These are phyloP conservation scores for Groenewaldozyma tartarivorans DNA, from an alignment of 805 yeast genomes.

Conservation along the genomic window DNA sequence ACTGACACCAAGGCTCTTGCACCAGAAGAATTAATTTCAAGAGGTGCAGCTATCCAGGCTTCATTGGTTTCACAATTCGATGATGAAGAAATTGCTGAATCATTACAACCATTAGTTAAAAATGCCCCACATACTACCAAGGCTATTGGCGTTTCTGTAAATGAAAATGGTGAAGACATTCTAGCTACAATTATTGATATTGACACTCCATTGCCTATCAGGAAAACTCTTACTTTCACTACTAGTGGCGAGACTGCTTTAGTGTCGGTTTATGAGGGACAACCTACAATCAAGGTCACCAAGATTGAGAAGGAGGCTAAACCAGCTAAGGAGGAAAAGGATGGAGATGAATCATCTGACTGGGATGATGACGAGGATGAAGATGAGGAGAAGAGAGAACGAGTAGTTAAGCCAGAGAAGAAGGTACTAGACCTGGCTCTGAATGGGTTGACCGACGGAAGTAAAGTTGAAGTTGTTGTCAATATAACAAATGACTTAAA, in stretches of 20 bases:
- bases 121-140: constrained; percentile 80
- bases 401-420: constrained; percentile 61
- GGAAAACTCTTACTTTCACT: constrained; percentile 58
- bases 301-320: constrained; percentile 56
- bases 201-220: constrained; percentile 87
- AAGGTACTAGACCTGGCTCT: constrained; percentile 71
- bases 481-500: constrained; percentile 58
- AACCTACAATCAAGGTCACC: constrained; percentile 73
- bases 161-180: constrained; percentile 62
- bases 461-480: constrained; percentile 53
- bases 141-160: constrained; percentile 76
- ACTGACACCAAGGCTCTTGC: constrained; percentile 64
- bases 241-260: constrained; percentile 49
- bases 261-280: constrained; percentile 75
- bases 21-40: constrained; percentile 82
- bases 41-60: constrained; percentile 97
- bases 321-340: constrained; percentile 35
- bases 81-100: constrained; percentile 77
- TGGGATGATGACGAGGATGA: constrained; percentile 65
- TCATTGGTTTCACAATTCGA: constrained; percentile 67
- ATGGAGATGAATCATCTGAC: constrained; percentile 40
- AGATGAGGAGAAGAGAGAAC: constrained; percentile 77
- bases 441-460: constrained; percentile 54
- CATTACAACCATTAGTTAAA: constrained; percentile 72
- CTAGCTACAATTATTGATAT: constrained; percentile 46